Evolutionary conservation across 2,329 filamentous ascomycete species (phyloP), one percentile per base, ranked within the genome.

Genomic region (Colletotrichum godetiae): DNA sequence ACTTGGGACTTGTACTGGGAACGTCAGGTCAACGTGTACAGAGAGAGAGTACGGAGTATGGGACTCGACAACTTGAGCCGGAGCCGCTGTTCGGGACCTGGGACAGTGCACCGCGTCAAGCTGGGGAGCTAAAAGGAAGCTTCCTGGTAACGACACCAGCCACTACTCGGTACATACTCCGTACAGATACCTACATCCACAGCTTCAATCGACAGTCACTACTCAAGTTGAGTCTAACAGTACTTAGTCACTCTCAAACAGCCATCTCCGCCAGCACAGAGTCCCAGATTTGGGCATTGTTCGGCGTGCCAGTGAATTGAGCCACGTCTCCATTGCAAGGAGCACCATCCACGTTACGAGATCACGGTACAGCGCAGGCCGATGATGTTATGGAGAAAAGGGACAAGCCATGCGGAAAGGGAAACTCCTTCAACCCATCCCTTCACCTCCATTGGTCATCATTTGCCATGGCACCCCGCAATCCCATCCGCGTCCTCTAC

Each of bases 301-400:
- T 8, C 42, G 13, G 7, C 8, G 13, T 64, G 24, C 29, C n/a
- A 53, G 46, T 37, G 46, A 37, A 52, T 64, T 22, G 15, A 37
- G 31, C 31, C 59, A 49, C 19, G 3, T 56, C n/a, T 56, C 53
- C 24, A 56, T 56, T 24, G 35, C 59, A 65, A 29, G 33, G 70
- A 56, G 56, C 35, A 29, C 71, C 49, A 61, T 52, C 33, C 65
- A n/a, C 31, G 67, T 60, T 73, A 71, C 19, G 71, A 56, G 60
- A 42, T 52, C 35, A 70, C 60, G 67, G 70, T 58, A 60, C 67
- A 42, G 67, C 57, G 19, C 67, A 66, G 71, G n/a, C 67, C 67
- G 67, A 73, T 64, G 69, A 68, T 70, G 60, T 29, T 73, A 61
- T 71, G 70, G 67, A 70, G 70, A 57, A 73, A 64, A 72, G 69